Evolutionary conservation across 2,329 filamentous ascomycete species (phyloP), one percentile per base, ranked within the genome.

Genomic region (Claviceps sorghi): DNA sequence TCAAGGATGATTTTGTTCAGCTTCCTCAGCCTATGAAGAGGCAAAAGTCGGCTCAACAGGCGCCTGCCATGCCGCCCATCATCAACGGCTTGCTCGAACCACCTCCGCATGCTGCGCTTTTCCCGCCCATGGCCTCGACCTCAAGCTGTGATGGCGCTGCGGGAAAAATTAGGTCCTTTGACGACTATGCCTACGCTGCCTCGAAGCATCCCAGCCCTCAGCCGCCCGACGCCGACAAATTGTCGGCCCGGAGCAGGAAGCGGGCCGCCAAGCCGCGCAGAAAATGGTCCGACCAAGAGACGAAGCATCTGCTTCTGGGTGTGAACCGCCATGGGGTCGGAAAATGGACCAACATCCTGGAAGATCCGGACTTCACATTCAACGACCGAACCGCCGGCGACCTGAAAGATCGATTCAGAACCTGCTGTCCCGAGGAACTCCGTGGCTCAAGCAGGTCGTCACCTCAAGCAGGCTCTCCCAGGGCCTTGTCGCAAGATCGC

Each of bases 271-370:
- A 80, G 58, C 74, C 77, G 1, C 71, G 80, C 54, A 72, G 75
- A 50, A 82, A 81, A 58, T 84, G 80, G 80, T 77, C 78, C 0
- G 78, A 83, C 55, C 75, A 80, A 53, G 80, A 84, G 62, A 84
- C 80, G 1, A 80, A 77, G 49, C 73, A 81, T 57, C 68, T 84
- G 9, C 63, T 84, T 15, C 66, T 81, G 2, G 80, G 80, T 0
- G 80, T 83, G 30, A 74, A 74, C 58, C 76, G 77, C 34, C 74
- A 84, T 59, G 81, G 81, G 1, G 76, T 84, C 9, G 81, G 80
- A 40, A 80, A 78, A 58, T 84, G 80, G 80, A 82, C 78, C 9
- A 76, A 71, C 52, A 84, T 84, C 34, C 65, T 83, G 26, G 78
- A 81, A 49, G 81, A 84, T 55, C 64, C 73, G 0, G 74, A 74